Conservation (phyloP, 2,329 filamentous ascomycete genomes). For the Sarocladium kiliense region DNA sequence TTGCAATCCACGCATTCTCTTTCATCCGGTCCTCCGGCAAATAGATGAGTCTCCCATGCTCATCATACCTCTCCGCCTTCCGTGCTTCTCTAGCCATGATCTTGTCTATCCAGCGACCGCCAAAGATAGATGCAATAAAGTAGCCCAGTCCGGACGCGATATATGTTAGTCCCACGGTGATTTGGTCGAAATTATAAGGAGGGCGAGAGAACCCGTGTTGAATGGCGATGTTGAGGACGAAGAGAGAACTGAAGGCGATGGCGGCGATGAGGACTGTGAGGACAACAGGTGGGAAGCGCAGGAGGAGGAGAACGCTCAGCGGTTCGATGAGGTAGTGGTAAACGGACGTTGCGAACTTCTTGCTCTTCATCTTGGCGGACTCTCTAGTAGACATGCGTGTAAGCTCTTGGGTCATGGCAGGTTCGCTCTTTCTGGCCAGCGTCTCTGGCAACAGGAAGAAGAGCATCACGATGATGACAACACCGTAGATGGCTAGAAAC, state of each 20-base stretch:
- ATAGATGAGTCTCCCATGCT: constrained; percentile 59
- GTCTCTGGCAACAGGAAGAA: constrained; percentile 63
- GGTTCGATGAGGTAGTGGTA: constrained; percentile 67
- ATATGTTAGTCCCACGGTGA: constrained; percentile 71
- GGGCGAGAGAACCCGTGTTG: constrained; percentile 60
- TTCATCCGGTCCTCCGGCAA: constrained; percentile 77
- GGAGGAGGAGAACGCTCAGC: constrained; percentile 62
- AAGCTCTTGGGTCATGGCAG: constrained; percentile 15
- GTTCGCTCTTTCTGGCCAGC: constrained; percentile 30
- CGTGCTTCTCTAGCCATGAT: constrained; percentile 76
- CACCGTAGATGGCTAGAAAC: constrained; percentile 70
- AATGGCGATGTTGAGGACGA: constrained; percentile 72
- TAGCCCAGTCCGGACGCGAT: constrained; percentile 74
- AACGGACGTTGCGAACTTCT: constrained; percentile 40
- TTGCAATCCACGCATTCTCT: constrained; percentile 75
- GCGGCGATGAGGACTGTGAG: constrained; percentile 70
- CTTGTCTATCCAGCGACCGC: constrained; percentile 71
- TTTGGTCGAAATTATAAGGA: constrained; percentile 64
- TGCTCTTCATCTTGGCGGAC: constrained; percentile 54
- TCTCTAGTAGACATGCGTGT: constrained; percentile 54
- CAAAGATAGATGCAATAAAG: constrained; percentile 60
- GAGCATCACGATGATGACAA: constrained; percentile 48
- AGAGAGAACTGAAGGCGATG: constrained; percentile 71
- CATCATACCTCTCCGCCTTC: constrained; percentile 65
- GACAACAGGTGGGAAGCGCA: constrained; percentile 69